Evolutionary conservation across 495 filamentous ascomycete species (phyloP), one percentile per base, ranked within the genome.

Genomic region (Neurospora sp.): DNA sequence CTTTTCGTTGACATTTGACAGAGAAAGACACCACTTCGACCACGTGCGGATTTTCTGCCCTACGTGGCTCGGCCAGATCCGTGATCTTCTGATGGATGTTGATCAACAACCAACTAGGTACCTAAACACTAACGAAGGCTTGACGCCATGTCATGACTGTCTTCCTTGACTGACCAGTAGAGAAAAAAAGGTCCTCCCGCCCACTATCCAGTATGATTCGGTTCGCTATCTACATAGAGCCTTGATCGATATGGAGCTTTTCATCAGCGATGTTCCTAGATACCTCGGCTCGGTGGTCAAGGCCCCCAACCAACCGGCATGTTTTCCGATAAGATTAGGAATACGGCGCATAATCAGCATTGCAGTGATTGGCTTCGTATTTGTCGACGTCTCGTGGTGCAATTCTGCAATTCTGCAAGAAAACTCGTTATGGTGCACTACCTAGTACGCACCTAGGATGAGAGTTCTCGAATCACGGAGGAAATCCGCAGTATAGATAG

Each of bases 331-430:
- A 2, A 36, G 31, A 59, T 34, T 34, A 62, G 54, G 15, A 62
- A 31, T 34, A 17, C 54, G 54, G 54, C 11, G 54, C 54, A 62
- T 73, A 73, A 75, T 75, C 66, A 71, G 24, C 43, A 75, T 19
- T 69, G 17, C 42, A 9, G 17, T 74, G 71, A 77, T 75, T 75
- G 74, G 76, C 19, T 34, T 74, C 28, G 66, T 13, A 39, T 9
- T 34, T 34, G 28, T 62, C 34, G 54, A 34, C 13, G 28, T 62
- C 28, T 19, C 17, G 24, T 34, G 24, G 15, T 34, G 24, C 24
- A 17, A 17, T 31, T 17, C 1, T 15, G 28, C 38, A 39, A 39
- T 39, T 11, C 38, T 39, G 38, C 9, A 19, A 62, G 54, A 34
- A 62, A 62, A 3, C 17, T 31, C 24, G 2, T 62, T 17, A 34